These are phyloP conservation scores for Gossypium schwendimanii DNA, from an alignment of 441 rosid genomes.

Conservation along the genomic window DNA sequence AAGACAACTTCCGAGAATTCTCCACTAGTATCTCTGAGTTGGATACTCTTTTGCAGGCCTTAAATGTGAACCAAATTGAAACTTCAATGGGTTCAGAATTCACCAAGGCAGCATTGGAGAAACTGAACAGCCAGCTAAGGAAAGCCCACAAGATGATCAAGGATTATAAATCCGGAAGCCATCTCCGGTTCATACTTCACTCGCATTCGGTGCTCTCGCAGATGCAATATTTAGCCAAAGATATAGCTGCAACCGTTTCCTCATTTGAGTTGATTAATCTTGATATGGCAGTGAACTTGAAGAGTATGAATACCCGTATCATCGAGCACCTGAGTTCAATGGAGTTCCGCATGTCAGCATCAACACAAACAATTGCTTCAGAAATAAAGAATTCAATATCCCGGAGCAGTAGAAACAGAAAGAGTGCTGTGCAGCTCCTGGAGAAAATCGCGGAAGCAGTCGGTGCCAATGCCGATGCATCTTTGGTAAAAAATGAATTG, in stretches of 20 bases:
- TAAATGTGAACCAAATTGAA: constrained; percentile 29
- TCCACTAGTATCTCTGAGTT: constrained; percentile 27
- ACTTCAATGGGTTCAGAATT: constrained; percentile 28
- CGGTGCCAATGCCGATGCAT: constrained; percentile 24
- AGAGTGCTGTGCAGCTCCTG: constrained; percentile 30
- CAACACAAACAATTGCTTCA: constrained; percentile 26
- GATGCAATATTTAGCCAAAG: constrained; percentile 33
- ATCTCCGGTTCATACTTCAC: constrained; percentile 27
- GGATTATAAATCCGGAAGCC: constrained; percentile 31
- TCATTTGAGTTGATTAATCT: constrained; percentile 36
- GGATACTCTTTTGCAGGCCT: constrained; percentile 19
- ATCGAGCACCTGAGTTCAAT: constrained; percentile 22
- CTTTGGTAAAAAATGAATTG: constrained; percentile 33
- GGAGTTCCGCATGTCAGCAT: constrained; percentile 26
- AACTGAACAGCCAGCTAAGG: constrained; percentile 26
- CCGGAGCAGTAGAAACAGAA: constrained; percentile 17
- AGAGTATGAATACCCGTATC: constrained; percentile 22
- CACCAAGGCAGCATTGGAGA: constrained; percentile 23
- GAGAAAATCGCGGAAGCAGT: constrained; percentile 34
- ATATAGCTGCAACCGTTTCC: constrained; percentile 38
- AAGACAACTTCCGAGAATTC: constrained; percentile 30
- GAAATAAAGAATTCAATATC: constrained; percentile 30
- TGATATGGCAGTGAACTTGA: constrained; percentile 27
- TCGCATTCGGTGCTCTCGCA: constrained; percentile 20
- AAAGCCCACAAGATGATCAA: constrained; percentile 25